Conservation (phyloP, 2,329 filamentous ascomycete genomes). For the Diaporthe sp. region DNA sequence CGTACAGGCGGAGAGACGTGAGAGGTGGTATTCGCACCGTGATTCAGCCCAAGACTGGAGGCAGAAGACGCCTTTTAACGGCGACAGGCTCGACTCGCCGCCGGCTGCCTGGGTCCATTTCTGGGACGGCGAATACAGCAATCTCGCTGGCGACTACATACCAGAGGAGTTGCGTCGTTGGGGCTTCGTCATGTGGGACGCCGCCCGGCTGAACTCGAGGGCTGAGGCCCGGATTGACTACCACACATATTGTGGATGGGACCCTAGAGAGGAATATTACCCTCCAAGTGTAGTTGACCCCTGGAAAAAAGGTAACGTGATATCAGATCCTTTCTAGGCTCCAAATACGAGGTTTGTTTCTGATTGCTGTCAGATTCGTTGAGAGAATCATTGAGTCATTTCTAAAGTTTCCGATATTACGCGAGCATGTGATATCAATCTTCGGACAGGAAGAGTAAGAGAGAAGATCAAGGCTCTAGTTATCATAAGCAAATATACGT, state of each 20-base stretch:
- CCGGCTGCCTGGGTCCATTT: conserved; percentile 17
- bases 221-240: neutral
- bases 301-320: no score
- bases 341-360: no score
- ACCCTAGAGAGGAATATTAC: neutral
- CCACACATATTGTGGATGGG: neutral
- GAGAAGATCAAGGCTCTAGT: no score
- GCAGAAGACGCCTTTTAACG: conserved; percentile 8
- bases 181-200: conserved; percentile 29
- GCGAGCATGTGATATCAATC: no score
- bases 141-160: neutral
- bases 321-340: no score
- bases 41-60: conserved; percentile 18
- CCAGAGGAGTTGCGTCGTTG: neutral
- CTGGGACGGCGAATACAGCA: conserved; percentile 24
- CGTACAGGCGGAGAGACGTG: neutral
- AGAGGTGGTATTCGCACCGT: conserved; percentile 5
- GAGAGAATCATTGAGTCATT: no score
- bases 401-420: no score
- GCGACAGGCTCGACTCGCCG: neutral
- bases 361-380: no score
- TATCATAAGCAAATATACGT: no score
- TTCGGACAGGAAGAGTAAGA: no score
- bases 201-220: neutral
- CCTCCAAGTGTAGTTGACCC: neutral